Evolutionary conservation across 257 asterid genomes (phyloP), one percentile per base, ranked within the genome.

Genomic region (Forsythia suspensa): DNA sequence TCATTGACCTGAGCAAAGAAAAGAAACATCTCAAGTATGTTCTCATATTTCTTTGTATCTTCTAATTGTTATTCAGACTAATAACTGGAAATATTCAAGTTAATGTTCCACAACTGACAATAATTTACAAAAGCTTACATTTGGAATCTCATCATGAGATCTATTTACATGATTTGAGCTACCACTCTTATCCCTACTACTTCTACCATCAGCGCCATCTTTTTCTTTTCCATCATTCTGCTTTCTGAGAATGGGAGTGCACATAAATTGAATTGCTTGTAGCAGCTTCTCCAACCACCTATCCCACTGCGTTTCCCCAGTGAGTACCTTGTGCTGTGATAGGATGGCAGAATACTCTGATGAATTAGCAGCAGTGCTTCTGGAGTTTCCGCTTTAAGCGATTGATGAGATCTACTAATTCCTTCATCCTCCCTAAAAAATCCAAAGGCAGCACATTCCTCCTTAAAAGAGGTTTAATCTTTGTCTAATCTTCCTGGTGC

Each of bases 201-300:
- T 79, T 68, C 59, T 36, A 2, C 70, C 80, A 82, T 80, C 85
- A 41, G 79, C 6, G 48, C 71, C 29, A 39, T 77, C 73, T 37
- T 77, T 82, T 41, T 69, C 88, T 65, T 76, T 76, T 40, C 48
- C 85, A 77, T 78, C 84, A 74, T 42, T 48, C 34, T 77, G 80
- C 40, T 51, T 74, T 24, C 52, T 79, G 34, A 77, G 79, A 41
- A 61, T 59, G 29, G 90, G 80, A 61, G 63, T 69, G 81, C 88
- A 87, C 21, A 84, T 68, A 70, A 69, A 78, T 63, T 80, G 84
- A 82, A 87, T 69, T 10, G 72, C 76, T 46, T 82, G 85, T 51
- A 87, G 76, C 72, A 87, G 79, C 81, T 71, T 87, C 59, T 84
- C 90, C 82, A 87, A 68, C 87, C 88, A 85, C 79, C 68, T 87